Evolutionary conservation across 2,329 filamentous ascomycete genomes (phyloP).

Genomic region (Pseudophaeomoniella oleicola): DNA sequence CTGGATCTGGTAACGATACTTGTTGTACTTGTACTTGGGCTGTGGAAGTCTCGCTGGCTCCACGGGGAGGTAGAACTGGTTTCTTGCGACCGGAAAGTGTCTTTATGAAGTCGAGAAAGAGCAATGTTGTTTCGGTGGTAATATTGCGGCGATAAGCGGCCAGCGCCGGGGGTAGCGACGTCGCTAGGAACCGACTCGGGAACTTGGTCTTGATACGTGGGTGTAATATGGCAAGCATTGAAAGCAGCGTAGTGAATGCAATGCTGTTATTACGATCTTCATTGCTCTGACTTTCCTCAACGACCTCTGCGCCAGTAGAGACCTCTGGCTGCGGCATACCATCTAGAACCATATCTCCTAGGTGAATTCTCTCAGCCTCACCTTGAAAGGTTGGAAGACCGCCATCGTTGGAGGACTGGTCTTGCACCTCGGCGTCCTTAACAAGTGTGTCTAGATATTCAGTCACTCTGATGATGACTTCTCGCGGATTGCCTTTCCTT

Average conservation of each 20-base stretch:
- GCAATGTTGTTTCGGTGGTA: slow-evolving; percentile 40
- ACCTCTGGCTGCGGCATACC: slow-evolving; percentile 10
- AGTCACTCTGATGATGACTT: slow-evolving; percentile 49
- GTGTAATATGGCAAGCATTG: slow-evolving; percentile 44
- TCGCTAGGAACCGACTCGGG: slow-evolving; percentile 49
- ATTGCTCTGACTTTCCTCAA: slow-evolving; percentile 3
- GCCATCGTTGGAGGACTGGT: slow-evolving; percentile 10
- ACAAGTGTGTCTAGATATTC: slow-evolving; percentile 43
- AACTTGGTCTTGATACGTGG: slow-evolving; percentile 48
- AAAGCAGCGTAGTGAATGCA: slow-evolving; percentile 32
- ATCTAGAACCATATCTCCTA: slow-evolving; percentile 11
- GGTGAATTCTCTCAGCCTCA: slow-evolving; percentile 13
- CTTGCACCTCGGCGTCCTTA: slow-evolving; percentile 16
- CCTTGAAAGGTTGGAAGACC: slow-evolving; percentile 12
- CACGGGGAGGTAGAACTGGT: slow-evolving; percentile 44
- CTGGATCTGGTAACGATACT: slow-evolving; percentile 36
- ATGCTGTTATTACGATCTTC: slow-evolving; percentile 12
- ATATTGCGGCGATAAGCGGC: slow-evolving; percentile 42
- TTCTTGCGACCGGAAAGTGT: slow-evolving; percentile 42
- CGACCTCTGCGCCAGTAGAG: background rate
- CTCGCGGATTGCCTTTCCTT: slow-evolving; percentile 46
- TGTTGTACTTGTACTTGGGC: slow-evolving; percentile 13
- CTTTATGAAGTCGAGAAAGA: slow-evolving; percentile 43
- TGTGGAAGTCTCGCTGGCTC: slow-evolving; percentile 32
- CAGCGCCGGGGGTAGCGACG: slow-evolving; percentile 46